Base-by-base conservation (phyloP, 805 yeast genomes). In the Sugiyamaella marilandica region DNA sequence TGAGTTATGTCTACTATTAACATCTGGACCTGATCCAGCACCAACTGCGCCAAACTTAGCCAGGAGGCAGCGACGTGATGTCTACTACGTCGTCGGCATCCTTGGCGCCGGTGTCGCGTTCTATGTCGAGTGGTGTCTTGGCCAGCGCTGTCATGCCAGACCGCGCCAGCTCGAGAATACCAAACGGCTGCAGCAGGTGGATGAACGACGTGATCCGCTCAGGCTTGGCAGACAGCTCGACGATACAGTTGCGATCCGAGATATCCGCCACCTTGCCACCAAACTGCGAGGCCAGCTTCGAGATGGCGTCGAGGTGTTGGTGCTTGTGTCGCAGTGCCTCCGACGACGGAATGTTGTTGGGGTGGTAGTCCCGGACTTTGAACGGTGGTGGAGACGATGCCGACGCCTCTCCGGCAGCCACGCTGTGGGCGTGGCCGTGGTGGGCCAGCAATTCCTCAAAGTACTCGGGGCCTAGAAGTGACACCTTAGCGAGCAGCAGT, bases 61-160 rank as follows among this genome's bases (percentile, higher is more conserved):
- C 98, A 26, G 99, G 99, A 57, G 99, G 99, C 65, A 92, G 79
- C 71, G 85, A 88, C 51, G 92, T 79, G 59, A 85, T 85, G 69
- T 92, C 98, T 56, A 90, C 95, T 60, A 82, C 80, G 52, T 85
- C 74, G 21, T 76, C 74, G 34, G 84, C 86, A 55, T 80, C 82
- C 56, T 74, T 74, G 13, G 72, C 71, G 19, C 74, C 78, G 16
- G 73, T 78, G 41, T 69, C 73, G 36, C 35, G 46, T 41, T 65
- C 69, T 19, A 72, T 73, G 58, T 84, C 87, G 61, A 90, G 73
- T 41, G 96, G 97, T 47, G 98, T 88, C 79, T 97, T 84, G 66
- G 98, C 95, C 64, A 94, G 79, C 9, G 98, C 99, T 92, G 94
- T 90, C 95, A 92, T 88, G 74, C 99, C 99, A 24, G 96, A 85